Base-by-base conservation (phyloP, 192 early-diverging fungal genomes). In the Rhizophagus clarus region DNA sequence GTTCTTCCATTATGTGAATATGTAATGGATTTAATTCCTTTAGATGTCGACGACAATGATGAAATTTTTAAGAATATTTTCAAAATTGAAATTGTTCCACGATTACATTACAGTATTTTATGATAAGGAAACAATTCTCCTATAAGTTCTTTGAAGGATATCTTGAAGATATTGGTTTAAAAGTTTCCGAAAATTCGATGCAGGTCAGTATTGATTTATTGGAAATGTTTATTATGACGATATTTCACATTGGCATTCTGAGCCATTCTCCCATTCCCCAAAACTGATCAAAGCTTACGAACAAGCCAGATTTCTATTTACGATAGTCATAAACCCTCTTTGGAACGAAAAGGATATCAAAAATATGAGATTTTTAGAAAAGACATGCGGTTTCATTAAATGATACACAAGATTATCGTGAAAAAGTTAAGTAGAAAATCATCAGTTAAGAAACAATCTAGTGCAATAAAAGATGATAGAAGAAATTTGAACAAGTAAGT, bases 301-400 rank as follows among this genome's bases (percentile, higher is more conserved):
- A 61, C 3, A 31, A 70, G n/a, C 1, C 20, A 32, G 9, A n/a
- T 22, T 1, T 2, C 40, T 14, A 42, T 47, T 32, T 7, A 26
- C 1, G 20, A 45, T 6, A 67, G 72, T 32, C 17, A 51, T 71
- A 22, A 12, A 37, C 31, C 4, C 31, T 11, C 20, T 37, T 62
- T 11, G 7, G 20, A 80, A 81, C 63, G 20, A 10, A 28, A 28
- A 72, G 26, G 26, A 14, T 56, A 69, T 26, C 71, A 80, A 56
- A 40, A 82, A 15, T 80, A 82, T 22, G 10, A 40, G 24, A 1
- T 61, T 61, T 31, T 20, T 73, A 11, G 17, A 74, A n/a, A 47
- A 60, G 61, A 80, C 80, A 82, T 72, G 81, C 49, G 10, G 28
- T 2, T 4, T 79, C 81, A 29, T 67, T 72, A 62, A 29, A 82